Evolutionary conservation across 1,284 basidiomycete genomes (phyloP), one percentile per base, ranked within the genome.

Genomic region (Fomitopsis betulina): DNA sequence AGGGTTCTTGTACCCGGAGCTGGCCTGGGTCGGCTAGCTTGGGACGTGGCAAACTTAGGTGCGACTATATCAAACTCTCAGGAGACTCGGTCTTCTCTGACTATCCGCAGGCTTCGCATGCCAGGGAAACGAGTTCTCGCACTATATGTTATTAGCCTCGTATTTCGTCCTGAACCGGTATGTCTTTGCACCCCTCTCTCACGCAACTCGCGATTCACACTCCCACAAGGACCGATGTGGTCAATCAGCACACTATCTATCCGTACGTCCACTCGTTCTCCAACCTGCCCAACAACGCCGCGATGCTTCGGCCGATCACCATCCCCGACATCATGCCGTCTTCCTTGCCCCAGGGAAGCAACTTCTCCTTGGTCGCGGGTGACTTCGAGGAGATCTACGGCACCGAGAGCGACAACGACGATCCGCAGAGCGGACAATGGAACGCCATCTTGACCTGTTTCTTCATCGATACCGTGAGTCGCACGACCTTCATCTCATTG

Each of bases 361-460:
- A 71, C 43, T 71, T 72, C 59, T 93, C 90, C 13, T 79, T 96
- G 30, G 91, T 96, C 15, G 94, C 94, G 1, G 94, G 88, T 37
- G 94, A 97, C 67, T 97, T 96, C 67, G 89, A 95, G 67, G 94
- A 97, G 68, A 86, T 97, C 8, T 98, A 96, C 67, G 91, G 91
- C 0, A 74, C 76, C 9, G 73, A 77, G n/a, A 72, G 74, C 27
- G 68, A 80, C 42, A 76, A 76, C 5, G 74, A 76, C 21, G 86
- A 86, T 62, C 82, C 85, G 8, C 91, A 94, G 55, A 73, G 80
- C 19, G 90, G 86, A 15, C 74, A 86, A 62, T 99, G 94, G 93
- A 86, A 96, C 65, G 91, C 90, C 0, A 82, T 99, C 12, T 74
- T 97, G 60, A 99, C 96, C 0, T 98, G 94, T 72, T 99, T 98